phyloP scores from a whole-genome alignment of 805 yeast species.

The Yamadazyma endophytica region DNA sequence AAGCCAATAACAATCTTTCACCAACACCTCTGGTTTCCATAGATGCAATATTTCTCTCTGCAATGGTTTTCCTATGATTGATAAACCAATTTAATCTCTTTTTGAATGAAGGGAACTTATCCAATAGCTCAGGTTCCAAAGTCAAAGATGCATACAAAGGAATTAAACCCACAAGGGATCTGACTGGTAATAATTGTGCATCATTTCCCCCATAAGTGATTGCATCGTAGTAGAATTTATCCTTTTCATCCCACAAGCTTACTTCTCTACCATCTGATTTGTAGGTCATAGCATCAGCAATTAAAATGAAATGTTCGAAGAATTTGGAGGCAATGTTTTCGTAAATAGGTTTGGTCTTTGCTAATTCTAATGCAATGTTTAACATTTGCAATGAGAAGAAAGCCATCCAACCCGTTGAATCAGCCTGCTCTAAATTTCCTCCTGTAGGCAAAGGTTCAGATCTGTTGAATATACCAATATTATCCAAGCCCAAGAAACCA shows the following conservation, averaged over 20 bases:
- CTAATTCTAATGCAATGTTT: constrained; percentile 86
- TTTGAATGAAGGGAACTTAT: constrained; percentile 75
- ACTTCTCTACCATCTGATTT: constrained; percentile 44
- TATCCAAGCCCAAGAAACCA: constrained; percentile 89
- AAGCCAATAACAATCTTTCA: constrained; percentile 71
- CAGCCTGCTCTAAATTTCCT: constrained; percentile 87
- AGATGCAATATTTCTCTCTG: constrained; percentile 81
- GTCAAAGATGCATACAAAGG: constrained; percentile 89
- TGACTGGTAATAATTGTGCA: constrained; percentile 70
- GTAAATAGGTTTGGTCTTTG: constrained; percentile 79
- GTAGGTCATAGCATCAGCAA: constrained; percentile 91
- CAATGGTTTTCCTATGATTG: constrained; percentile 61
- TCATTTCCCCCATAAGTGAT: constrained; percentile 73
- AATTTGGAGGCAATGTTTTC: constrained; percentile 93
- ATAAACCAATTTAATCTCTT: constrained; percentile 82
- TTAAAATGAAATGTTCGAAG: constrained; percentile 85
- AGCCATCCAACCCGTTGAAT: constrained; percentile 98
- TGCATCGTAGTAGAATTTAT: constrained; percentile 86
- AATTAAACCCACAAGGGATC: constrained; percentile 87
- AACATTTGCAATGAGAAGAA: constrained; percentile 87
- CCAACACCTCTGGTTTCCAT: constrained; percentile 79
- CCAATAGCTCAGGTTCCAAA: constrained; percentile 76
- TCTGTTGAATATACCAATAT: constrained; percentile 88
- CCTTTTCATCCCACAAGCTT: constrained; percentile 86
- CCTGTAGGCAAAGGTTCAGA: constrained; percentile 93